Evolutionary conservation across 495 filamentous ascomycete species (phyloP).

Genomic region (Chaetomium cochliodes): DNA sequence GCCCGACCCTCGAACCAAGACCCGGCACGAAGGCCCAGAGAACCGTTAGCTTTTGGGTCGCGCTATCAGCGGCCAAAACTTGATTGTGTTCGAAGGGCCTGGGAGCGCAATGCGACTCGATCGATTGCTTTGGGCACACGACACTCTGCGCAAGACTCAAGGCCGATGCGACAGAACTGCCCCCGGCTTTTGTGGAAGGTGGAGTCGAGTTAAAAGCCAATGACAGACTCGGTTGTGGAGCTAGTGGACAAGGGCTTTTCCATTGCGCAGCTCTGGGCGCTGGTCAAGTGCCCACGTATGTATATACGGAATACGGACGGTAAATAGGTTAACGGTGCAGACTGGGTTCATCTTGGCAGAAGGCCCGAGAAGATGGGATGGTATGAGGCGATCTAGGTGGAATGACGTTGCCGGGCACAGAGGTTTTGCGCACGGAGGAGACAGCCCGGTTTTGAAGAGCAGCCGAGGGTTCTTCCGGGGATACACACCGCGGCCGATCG

Average conservation of each 20-base stretch:
- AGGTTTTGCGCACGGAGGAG: neutral
- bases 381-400: neutral
- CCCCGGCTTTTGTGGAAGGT: constrained; percentile 7
- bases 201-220: constrained; percentile 29
- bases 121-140: constrained; percentile 14
- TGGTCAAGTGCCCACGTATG: no score
- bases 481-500: neutral
- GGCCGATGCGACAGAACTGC: constrained; percentile 9
- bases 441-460: neutral
- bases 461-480: neutral
- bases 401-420: neutral
- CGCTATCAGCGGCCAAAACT: constrained; percentile 3
- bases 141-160: neutral
- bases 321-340: neutral
- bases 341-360: neutral
- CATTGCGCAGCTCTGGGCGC: neutral
- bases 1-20: neutral
- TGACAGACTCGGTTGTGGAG: constrained; percentile 17
- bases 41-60: neutral
- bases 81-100: neutral
- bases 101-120: constrained; percentile 7
- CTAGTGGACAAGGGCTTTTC: neutral
- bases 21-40: neutral
- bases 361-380: neutral
- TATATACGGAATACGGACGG: no score